Conservation (phyloP, 192 early-diverging fungal species). For the Backusella luteola region DNA sequence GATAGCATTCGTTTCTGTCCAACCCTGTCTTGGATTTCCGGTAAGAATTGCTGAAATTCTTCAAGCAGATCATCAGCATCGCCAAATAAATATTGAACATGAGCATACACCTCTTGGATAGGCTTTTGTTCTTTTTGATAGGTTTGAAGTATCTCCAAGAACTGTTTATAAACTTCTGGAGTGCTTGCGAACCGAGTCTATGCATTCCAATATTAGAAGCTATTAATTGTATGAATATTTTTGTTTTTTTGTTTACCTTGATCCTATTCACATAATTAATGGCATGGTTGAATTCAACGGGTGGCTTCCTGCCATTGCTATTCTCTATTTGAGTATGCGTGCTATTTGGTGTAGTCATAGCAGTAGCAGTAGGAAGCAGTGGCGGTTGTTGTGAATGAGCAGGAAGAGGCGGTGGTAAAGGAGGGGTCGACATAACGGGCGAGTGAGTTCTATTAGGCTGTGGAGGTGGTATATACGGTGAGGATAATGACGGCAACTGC, state of each 20-base stretch:
- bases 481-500: neutral
- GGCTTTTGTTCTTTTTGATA: conserved; percentile 96
- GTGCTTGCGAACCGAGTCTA: conserved; percentile 86
- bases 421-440: conserved; percentile 58
- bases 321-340: conserved; percentile 2
- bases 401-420: conserved; percentile 41
- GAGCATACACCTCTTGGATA: conserved; percentile 94
- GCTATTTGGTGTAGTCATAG: neutral
- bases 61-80: conserved; percentile 89
- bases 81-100: conserved; percentile 88
- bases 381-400: neutral
- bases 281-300: conserved; percentile 96
- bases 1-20: neutral
- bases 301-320: conserved; percentile 36
- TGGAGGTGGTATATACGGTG: neutral
- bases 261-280: conserved; percentile 99
- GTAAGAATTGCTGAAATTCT: conserved; percentile 98
- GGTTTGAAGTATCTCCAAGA: conserved; percentile 95
- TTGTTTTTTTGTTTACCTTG: conserved; percentile 49
- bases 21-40: conserved; percentile 50
- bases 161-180: conserved; percentile 95
- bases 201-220: neutral
- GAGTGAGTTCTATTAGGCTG: neutral
- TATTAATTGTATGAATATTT: no score
- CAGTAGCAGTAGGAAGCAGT: neutral